Base-by-base conservation (phyloP, 1,139 yeast species). In the Yamadazyma mexicana region DNA sequence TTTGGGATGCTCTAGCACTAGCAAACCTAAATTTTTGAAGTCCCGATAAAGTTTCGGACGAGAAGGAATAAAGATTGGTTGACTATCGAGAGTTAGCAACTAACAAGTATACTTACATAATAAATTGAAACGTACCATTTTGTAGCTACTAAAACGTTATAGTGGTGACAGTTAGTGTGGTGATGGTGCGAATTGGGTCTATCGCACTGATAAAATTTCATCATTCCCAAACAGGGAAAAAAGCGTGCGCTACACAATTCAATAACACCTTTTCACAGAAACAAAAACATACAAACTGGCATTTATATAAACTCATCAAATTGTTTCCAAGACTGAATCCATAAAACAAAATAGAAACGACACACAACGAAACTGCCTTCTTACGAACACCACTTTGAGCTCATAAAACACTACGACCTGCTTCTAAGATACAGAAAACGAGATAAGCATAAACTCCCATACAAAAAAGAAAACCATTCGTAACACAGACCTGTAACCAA, bases 1-100 rank as follows among this genome's bases (percentile, higher is more conserved):
- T 70, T 2, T 64, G 59, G 26, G 73, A 69, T 5, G 83, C 74
- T 55, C 95, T 73, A 9, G 89, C 81, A 46, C 88, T 82, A 26
- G 79, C 69, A 51, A 82, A 79, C 44, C 94, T 75, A 59, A 86
- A 86, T 61, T 85, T 87, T 47, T 79, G 81, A 38, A 88, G 75
- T 14, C 61, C 71, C 15, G 76, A 62, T 40, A 76, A 67, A 0
- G 95, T 85, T 25, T 77, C 84, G 9, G 81, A 70, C n/a, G 87
- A 71, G 47, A 87, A 74, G 1, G 81, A 62, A 56, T 87, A 86
- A 42, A 88, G 64, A 3, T 78, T 65, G 30, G 40, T 39, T 4
- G 79, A 57, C 59, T 63, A 40, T n/a, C n/a, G 3, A 36, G 40
- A 17, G 48, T 48, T 45, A 49, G 52, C 23, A 25, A 29, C 14